Evolutionary conservation across 192 early-diverging fungal genomes (phyloP), one percentile per base, ranked within the genome.

Genomic region (Pilaira anomala): DNA sequence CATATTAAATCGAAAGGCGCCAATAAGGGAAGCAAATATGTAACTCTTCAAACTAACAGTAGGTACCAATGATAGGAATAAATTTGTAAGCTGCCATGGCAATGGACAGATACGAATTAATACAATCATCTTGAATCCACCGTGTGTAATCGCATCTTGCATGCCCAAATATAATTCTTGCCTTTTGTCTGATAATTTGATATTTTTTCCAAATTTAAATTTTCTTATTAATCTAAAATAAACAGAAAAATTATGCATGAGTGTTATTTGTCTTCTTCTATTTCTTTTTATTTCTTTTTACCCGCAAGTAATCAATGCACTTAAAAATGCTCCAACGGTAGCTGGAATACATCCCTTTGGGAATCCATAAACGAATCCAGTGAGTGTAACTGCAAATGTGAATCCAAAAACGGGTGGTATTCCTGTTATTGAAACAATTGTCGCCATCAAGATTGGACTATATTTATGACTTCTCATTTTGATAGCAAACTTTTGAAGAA

Each of bases 341-440:
- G 36, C 18, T 11, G 13, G 33, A 39, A 22, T 39, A 22, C 33
- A 21, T 40, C 21, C 29, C 12, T n/a, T 25, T 5, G 78, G 73
- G 56, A 83, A 72, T 1, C 77, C 77, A 65, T 73, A 83, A 21
- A 83, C 72, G 56, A 80, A 83, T 2, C 82, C 82, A 18, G 66
- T 60, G 24, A 76, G 13, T 14, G 72, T 67, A 14, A 73, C 54
- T 7, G 70, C 39, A 19, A 72, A 72, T 55, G 71, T 72, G 60
- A 76, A 81, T 7, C 82, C 82, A 28, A 78, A 40, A 28, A 83
- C n/a, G 14, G 81, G 81, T 24, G 81, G 81, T 26, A 81, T 77
- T 25, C 65, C 81, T 41, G 44, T 46, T 11, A 46, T 3, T 4
- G 18, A 4, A 19, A 19, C 13, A 4, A 46, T 18, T 13, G 16